A percentile compares a stretch with the other conserved stretches of the same genome.
Conservation (phyloP, 495 filamentous ascomycete species). For the Parmelia sp. region DNA sequence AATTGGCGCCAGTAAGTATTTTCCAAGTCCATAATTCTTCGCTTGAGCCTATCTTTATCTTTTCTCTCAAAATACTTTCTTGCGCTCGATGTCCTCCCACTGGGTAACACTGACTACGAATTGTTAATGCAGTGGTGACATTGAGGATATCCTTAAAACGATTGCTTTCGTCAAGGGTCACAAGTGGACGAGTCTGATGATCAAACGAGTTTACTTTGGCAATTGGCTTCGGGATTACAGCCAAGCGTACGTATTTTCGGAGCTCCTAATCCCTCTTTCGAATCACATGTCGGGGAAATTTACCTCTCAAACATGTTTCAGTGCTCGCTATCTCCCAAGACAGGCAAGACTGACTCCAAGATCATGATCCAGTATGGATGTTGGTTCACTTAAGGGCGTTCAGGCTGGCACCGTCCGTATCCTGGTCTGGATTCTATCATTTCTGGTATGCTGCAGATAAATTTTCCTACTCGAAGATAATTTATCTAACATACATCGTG, state of each 20-base stretch:
- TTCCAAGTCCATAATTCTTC: not conserved
- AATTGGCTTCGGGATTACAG: conserved; percentile 74
- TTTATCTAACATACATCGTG: conserved; percentile 23
- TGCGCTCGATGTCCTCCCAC: not conserved
- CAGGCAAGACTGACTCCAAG: too few species aligned
- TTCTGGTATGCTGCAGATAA: conserved; percentile 4
- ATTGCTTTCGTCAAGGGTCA: conserved; percentile 81
- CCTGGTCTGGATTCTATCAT: conserved; percentile 43
- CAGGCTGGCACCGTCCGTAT: conserved; percentile 87
- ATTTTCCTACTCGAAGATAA: not conserved
- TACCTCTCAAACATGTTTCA: too few species aligned
- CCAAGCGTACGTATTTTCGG: too few species aligned
- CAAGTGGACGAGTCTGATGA: conserved; percentile 89
- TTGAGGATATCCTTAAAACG: conserved; percentile 88
- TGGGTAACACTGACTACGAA: not conserved
- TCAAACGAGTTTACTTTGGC: conserved; percentile 90
- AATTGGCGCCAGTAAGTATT: conserved; percentile 72
- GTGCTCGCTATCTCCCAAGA: too few species aligned
- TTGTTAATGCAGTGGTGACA: conserved; percentile 58
- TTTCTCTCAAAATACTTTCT: not conserved
- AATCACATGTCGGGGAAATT: too few species aligned
- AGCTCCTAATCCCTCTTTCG: too few species aligned
- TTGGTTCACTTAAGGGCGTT: conserved; percentile 81
- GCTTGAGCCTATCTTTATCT: not conserved
- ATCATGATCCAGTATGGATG: too few species aligned